A percentile compares a stretch with the other conserved stretches of the same genome.
Evolutionary conservation across 2,329 filamentous ascomycete species (phyloP).

Genomic region (Zymoseptoria pseudotritici): DNA sequence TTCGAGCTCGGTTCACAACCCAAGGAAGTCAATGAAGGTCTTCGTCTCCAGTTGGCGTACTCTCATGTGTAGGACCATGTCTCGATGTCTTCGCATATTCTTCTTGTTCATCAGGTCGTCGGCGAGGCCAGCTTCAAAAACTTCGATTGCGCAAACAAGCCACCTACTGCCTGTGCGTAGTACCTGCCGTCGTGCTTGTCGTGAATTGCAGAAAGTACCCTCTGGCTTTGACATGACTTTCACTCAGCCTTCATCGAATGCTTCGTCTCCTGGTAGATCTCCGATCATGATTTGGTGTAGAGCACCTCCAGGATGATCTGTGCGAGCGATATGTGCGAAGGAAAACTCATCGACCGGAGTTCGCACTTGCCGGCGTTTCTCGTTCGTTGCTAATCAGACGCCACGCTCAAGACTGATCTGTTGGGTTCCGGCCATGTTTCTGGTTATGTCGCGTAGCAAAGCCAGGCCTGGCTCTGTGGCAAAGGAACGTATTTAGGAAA

Average conservation of each 20-base stretch:
- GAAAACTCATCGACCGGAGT: neutral
- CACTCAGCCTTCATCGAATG: slow-evolving; percentile 5
- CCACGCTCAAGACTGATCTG: slow-evolving; percentile 4
- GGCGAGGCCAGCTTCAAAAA: slow-evolving; percentile 3
- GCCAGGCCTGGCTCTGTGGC: too few species aligned
- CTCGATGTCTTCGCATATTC: slow-evolving; percentile 1
- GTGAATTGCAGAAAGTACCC: slow-evolving; percentile 2
- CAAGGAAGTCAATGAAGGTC: slow-evolving; percentile 3
- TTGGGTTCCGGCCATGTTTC: neutral
- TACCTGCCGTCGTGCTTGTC: slow-evolving; percentile 3
- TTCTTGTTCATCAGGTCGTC: slow-evolving; percentile 1
- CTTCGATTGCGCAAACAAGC: neutral
- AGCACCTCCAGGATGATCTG: slow-evolving; percentile 1
- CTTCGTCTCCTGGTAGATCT: neutral
- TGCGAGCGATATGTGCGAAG: slow-evolving; percentile 4
- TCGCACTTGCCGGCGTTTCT: neutral
- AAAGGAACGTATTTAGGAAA: too few species aligned
- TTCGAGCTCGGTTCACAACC: slow-evolving; percentile 1
- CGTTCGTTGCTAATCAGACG: neutral
- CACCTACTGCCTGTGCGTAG: slow-evolving; percentile 2
- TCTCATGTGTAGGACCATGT: slow-evolving; percentile 3
- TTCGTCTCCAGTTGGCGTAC: slow-evolving; percentile 4
- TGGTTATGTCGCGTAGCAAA: too few species aligned
- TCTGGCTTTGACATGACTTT: slow-evolving; percentile 1
- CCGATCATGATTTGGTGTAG: slow-evolving; percentile 2